Percentiles rank a stretch among this genome's conserved stretches.
These are phyloP conservation scores for Ottelia alismoides DNA, from an alignment of 106 monocot species.

Conservation along the genomic window DNA sequence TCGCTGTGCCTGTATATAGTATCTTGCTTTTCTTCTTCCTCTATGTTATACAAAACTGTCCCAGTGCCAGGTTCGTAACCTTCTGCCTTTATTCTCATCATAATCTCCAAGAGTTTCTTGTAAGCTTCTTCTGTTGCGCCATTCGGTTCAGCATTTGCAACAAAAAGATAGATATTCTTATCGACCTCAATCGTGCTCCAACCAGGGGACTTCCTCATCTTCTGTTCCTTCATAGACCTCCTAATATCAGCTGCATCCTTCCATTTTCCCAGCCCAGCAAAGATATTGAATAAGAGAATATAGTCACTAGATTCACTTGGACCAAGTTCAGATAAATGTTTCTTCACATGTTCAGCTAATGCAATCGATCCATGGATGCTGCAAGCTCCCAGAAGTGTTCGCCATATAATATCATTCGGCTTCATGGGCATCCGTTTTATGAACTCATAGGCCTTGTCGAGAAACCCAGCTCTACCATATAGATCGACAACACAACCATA, in stretches of 20 bases:
- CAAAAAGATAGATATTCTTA: conserved; percentile 24
- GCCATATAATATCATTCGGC: conserved; percentile 49
- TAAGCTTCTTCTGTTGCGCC: conserved; percentile 19
- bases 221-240: conserved; percentile 24
- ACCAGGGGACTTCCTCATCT: conserved; percentile 40
- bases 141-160: conserved; percentile 16
- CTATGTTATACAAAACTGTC: conserved; percentile 43
- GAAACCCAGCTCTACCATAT: conserved; percentile 45
- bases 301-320: conserved; percentile 38
- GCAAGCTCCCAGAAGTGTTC: conserved; percentile 71
- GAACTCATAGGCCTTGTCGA: conserved; percentile 51
- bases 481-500: conserved; percentile 77
- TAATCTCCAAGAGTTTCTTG: conserved; percentile 26
- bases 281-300: conserved; percentile 45
- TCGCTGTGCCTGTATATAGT: conserved; percentile 37
- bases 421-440: conserved; percentile 28
- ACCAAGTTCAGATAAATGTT: conserved; percentile 34
- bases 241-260: conserved; percentile 36
- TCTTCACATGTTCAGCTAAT: conserved; percentile 35
- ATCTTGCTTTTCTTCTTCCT: conserved; percentile 44
- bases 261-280: conserved; percentile 41
- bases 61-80: conserved; percentile 28
- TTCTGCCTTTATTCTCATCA: conserved; percentile 23
- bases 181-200: conserved; percentile 59
- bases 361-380: conserved; percentile 40